phyloP scores from a whole-genome alignment of 2,329 filamentous ascomycete species.

The Gaeumannomyces tritici region DNA sequence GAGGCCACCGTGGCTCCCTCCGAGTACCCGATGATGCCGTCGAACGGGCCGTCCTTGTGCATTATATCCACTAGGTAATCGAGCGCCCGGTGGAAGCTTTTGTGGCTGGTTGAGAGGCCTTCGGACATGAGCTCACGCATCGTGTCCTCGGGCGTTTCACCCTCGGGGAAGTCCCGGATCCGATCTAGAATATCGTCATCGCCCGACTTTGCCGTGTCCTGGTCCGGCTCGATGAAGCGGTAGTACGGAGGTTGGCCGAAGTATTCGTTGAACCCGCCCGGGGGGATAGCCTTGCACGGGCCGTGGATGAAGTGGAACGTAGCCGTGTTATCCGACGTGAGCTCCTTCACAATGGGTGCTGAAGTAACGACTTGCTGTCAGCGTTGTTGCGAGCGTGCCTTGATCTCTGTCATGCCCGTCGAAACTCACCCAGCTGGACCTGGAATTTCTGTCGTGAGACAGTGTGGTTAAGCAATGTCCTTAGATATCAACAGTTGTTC shows the following conservation, averaged over 20 bases:
- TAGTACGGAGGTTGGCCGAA: conserved; percentile 46
- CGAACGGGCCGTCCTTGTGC: conserved; percentile 33
- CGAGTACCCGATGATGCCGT: conserved; percentile 52
- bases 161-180: conserved; percentile 44
- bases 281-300: conserved; percentile 37
- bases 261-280: conserved; percentile 44
- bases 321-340: conserved; percentile 32
- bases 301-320: conserved; percentile 43
- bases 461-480: conserved; percentile 8
- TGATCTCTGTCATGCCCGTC: neutral
- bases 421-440: conserved; percentile 36
- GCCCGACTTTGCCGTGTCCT: conserved; percentile 29
- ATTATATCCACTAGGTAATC: conserved; percentile 33
- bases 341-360: conserved; percentile 39
- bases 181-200: conserved; percentile 37
- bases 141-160: conserved; percentile 42
- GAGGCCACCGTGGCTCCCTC: conserved; percentile 49
- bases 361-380: neutral
- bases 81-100: conserved; percentile 28
- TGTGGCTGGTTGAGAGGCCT: conserved; percentile 18
- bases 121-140: conserved; percentile 36
- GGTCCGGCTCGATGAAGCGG: conserved; percentile 42
- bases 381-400: neutral
- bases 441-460: conserved; percentile 37
- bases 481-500: neutral